Evolutionary conservation across 2,329 filamentous ascomycete genomes (phyloP), one percentile per base, ranked within the genome.

Genomic region (Rhytidhysteron rufulum): DNA sequence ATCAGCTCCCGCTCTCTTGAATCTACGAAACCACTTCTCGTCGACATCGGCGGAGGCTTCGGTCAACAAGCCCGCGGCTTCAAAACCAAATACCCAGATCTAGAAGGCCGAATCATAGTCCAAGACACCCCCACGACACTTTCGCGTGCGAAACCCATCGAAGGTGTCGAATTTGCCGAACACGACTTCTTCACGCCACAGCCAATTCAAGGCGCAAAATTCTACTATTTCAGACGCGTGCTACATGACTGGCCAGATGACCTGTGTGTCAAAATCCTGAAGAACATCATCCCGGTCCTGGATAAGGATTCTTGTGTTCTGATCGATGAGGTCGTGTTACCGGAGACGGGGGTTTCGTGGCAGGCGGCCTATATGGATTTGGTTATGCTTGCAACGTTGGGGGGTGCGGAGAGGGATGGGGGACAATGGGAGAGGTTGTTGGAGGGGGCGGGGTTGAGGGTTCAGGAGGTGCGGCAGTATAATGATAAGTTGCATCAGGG

Each of bases 101-200:
- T 50, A 0, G 25, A 22, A 9, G 55, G 54, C 9, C 49, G 49
- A 2, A 42, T 60, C 29, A 33, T 61, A 1, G 54, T 60, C 1
- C 54, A 61, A 19, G 59, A 62, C 19, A 37, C 60, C 4, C 46
- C 50, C 2, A 50, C 49, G 16, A 57, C 56, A 3, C 31, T 63
- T 11, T 37, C 34, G 16, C 43, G 47, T 17, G 48, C 48, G 4
- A 41, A 45, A 4, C 8, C 32, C 4, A 29, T 49, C 11, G 43
- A 50, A 7, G 55, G 55, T 3, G 45, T 62, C 10, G 54, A 58
- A 15, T 65, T 63, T 19, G 38, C 51, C 25, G 42, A 41, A 9
- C 53, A 65, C 18, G 58, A 65, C 32, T 65, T 64, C 49, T 65
- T 63, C 43, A 52, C 39, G 1, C 39, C 44, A 2, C 62, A 66